These are phyloP conservation scores for Penicillium waksmanii DNA, from an alignment of 495 filamentous ascomycete species.

Conservation along the genomic window DNA sequence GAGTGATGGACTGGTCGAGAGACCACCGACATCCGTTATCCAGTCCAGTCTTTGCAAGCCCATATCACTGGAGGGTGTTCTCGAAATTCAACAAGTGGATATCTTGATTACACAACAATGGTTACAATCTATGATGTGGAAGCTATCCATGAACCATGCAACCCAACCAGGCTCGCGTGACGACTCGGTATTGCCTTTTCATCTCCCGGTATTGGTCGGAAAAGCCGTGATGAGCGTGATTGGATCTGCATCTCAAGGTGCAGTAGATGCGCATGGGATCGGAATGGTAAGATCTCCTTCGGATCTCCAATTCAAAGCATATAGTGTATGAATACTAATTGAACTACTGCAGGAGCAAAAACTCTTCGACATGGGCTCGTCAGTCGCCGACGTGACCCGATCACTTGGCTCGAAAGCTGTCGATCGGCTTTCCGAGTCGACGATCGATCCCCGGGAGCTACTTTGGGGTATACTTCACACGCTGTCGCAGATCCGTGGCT, in stretches of 20 bases:
- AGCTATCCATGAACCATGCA: conserved; percentile 57
- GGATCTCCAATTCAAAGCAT: too few relatives aligned
- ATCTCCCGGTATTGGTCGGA: conserved; percentile 60
- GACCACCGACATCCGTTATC: conserved; percentile 42
- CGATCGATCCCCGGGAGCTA: conserved; percentile 42
- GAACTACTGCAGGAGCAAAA: conserved; percentile 43
- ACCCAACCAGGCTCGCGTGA: conserved; percentile 48
- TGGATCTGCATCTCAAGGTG: conserved; percentile 52
- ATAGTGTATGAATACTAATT: not conserved
- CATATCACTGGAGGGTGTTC: conserved; percentile 48
- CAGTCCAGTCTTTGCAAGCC: conserved; percentile 45
- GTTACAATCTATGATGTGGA: conserved; percentile 65
- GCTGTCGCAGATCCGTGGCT: conserved; percentile 47
- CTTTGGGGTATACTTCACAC: conserved; percentile 49
- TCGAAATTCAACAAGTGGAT: conserved; percentile 63
- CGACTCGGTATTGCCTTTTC: conserved; percentile 57
- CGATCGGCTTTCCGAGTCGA: conserved; percentile 35
- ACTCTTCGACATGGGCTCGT: conserved; percentile 42
- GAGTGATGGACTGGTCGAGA: conserved; percentile 40
- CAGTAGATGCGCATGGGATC: conserved; percentile 63
- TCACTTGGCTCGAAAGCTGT: conserved; percentile 39
- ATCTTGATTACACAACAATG: conserved; percentile 65
- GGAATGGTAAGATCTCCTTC: conserved; percentile 53
- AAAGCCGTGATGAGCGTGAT: conserved; percentile 58
- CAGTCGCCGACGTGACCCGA: conserved; percentile 34